Conservation (phyloP, 768 basidiomycete genomes). For the Phlegmacium glaucopus region DNA sequence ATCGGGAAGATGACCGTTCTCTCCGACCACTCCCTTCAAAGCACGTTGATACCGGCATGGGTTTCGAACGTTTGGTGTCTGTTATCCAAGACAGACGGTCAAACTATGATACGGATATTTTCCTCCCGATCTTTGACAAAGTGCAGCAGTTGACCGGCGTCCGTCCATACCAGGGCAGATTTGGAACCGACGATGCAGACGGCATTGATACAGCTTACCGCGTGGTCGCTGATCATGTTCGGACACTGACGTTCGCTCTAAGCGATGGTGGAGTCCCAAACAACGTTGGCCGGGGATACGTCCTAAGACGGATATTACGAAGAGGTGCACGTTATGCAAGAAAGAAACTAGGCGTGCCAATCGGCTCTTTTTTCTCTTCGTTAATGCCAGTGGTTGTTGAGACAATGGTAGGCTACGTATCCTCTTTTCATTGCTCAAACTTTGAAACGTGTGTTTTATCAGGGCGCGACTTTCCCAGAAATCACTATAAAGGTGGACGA, state of each 20-base stretch:
- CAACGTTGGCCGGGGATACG: slow-evolving; percentile 95
- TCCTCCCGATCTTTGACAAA: slow-evolving; percentile 81
- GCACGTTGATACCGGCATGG: slow-evolving; percentile 99
- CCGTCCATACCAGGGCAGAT: slow-evolving; percentile 82
- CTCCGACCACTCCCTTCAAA: slow-evolving; percentile 81
- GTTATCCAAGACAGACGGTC: slow-evolving; percentile 87
- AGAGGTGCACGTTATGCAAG: slow-evolving; percentile 94
- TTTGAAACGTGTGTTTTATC: too few species aligned
- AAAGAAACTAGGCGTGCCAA: slow-evolving; percentile 90
- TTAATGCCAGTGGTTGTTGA: slow-evolving; percentile 88
- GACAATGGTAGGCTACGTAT: slow-evolving; percentile 62
- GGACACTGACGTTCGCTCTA: slow-evolving; percentile 93
- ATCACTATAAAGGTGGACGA: slow-evolving; percentile 78
- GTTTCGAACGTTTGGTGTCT: slow-evolving; percentile 96
- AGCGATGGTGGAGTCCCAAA: slow-evolving; percentile 96
- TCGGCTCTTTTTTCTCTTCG: slow-evolving; percentile 93
- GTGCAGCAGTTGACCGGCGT: slow-evolving; percentile 89
- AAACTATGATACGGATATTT: slow-evolving; percentile 98
- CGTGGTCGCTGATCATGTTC: slow-evolving; percentile 93
- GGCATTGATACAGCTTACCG: slow-evolving; percentile 98
- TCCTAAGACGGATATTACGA: slow-evolving; percentile 89
- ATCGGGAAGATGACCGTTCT: slow-evolving; percentile 86
- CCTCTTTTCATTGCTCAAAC: too few species aligned
- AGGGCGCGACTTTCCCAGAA: slow-evolving; percentile 93
- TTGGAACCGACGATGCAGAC: slow-evolving; percentile 92